Conservation (phyloP, 2,329 filamentous ascomycete species). For the Diaporthe caulivora region DNA sequence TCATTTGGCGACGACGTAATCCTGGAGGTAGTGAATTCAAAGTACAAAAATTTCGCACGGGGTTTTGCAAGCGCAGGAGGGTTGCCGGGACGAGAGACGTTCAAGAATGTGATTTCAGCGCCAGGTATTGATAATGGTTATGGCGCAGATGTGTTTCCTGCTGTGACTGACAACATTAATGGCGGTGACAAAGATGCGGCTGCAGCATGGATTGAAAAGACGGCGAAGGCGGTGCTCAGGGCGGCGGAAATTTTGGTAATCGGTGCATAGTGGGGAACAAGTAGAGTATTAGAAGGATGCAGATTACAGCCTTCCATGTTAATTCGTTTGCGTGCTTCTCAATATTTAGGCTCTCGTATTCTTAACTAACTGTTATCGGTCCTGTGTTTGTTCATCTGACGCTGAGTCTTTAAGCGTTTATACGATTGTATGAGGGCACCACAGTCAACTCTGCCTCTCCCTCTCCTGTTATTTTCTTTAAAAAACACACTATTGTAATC, state of each 20-base stretch:
- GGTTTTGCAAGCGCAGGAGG: conserved; percentile 11
- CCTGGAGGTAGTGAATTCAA: conserved; percentile 9
- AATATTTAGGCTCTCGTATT: too few species aligned
- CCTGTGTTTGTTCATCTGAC: too few species aligned
- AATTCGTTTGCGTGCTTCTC: too few species aligned
- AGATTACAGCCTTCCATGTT: neutral
- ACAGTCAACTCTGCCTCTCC: too few species aligned
- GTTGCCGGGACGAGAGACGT: conserved; percentile 3
- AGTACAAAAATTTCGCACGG: conserved; percentile 5
- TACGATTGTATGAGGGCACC: too few species aligned
- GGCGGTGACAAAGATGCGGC: neutral
- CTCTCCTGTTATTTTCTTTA: too few species aligned
- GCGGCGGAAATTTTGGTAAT: conserved; percentile 7
- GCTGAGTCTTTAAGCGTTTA: too few species aligned
- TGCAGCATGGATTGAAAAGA: conserved; percentile 1
- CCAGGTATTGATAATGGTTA: conserved; percentile 9
- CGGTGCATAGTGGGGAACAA: neutral
- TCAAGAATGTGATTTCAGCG: conserved; percentile 18
- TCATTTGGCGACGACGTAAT: neutral
- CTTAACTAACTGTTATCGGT: too few species aligned
- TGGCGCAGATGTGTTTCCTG: conserved; percentile 5
- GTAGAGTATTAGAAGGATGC: neutral
- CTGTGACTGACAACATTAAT: conserved; percentile 11
- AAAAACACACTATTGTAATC: too few species aligned
- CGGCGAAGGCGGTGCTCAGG: conserved; percentile 12